Base-by-base conservation (phyloP, 495 filamentous ascomycete genomes). In the Lichina pygmaea region DNA sequence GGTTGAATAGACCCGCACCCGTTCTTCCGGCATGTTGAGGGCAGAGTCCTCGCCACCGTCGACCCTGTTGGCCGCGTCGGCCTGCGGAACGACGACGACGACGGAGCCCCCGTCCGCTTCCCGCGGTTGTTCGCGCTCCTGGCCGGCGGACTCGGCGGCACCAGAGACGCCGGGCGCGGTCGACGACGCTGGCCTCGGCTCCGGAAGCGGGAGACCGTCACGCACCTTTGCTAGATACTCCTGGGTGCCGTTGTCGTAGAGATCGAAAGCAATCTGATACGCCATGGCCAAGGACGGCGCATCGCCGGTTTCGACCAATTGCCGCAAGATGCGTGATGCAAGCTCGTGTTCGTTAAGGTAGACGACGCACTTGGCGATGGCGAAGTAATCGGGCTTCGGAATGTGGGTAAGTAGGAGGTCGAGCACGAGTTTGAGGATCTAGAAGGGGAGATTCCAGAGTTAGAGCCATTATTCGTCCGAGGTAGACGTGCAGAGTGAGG, bases 171-270 rank as follows among this genome's bases (percentile, higher is more conserved):
- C 34, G 7, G 48, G 15, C 33, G 9, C 43, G 12, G 51, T 33
- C 13, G 45, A 33, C 36, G 36, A 39, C 13, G 11, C 13, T 15
- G 2, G 2, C 2, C 36, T 15, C 1, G 57, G 54, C 40, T 64
- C 58, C 0, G 55, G 53, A 7, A 55, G 70, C 30, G 82, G 79
- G 24, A 94, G 67, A 41, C 80, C 72, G 40, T 81, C 71, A 56
- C 81, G 78, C 49, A 95, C 84, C 60, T 84, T 94, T 49, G 77
- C 74, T 13, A 99, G 61, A 54, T 95, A 99, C 53, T 94, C 86
- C 54, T 99, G 89, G 0, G 89, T 93, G 53, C 86, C 86, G 52
- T 95, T 95, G 58, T 94, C 89, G 60, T 92, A 93, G 33, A 99
- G 71, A 52, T 95, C 89, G 56, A 99, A 99, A 2, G 89, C 86